Percentiles rank a stretch among this genome's conserved stretches.
Evolutionary conservation across 1,284 basidiomycete species (phyloP).

Genomic region (Ustilago curta): DNA sequence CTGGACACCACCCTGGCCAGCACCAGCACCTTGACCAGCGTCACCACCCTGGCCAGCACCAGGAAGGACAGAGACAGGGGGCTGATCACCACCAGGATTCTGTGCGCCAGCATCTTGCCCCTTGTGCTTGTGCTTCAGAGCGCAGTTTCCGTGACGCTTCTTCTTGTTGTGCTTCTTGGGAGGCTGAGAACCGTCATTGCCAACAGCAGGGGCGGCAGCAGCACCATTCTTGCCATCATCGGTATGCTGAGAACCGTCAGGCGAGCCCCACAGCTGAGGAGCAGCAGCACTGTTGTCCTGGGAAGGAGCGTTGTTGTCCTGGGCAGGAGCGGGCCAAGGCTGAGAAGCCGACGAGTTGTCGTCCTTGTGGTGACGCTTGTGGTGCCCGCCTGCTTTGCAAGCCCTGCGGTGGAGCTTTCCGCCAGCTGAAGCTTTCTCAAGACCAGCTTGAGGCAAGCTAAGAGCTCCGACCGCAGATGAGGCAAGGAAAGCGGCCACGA

Average conservation of each 20-base stretch:
- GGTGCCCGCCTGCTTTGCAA: slow-evolving; percentile 1
- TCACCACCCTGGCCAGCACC: background rate
- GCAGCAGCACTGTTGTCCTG: background rate
- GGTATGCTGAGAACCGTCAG: background rate
- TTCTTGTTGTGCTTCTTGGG: slow-evolving; percentile 31
- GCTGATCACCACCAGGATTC: background rate
- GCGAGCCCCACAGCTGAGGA: background rate
- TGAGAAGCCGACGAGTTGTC: slow-evolving; percentile 3
- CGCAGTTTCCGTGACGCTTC: slow-evolving; percentile 28
- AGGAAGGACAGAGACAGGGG: background rate
- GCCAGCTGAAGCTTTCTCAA: slow-evolving; percentile 1
- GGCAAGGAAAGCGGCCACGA: slow-evolving; percentile 28
- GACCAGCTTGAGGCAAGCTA: slow-evolving; percentile 13
- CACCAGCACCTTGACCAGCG: background rate
- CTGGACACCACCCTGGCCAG: background rate
- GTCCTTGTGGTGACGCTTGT: slow-evolving; percentile 9
- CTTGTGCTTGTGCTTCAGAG: slow-evolving; percentile 15
- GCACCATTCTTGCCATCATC: background rate
- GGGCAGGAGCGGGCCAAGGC: background rate
- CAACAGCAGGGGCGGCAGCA: background rate
- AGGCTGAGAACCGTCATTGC: background rate
- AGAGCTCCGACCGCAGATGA: slow-evolving; percentile 15
- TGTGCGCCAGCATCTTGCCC: background rate
- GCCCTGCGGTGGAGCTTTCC: background rate
- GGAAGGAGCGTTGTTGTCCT: background rate